A percentile compares a stretch with the other conserved stretches of the same genome.
Evolutionary conservation across 208 protist species (phyloP).

Genomic region (Leishmania lainsoni): DNA sequence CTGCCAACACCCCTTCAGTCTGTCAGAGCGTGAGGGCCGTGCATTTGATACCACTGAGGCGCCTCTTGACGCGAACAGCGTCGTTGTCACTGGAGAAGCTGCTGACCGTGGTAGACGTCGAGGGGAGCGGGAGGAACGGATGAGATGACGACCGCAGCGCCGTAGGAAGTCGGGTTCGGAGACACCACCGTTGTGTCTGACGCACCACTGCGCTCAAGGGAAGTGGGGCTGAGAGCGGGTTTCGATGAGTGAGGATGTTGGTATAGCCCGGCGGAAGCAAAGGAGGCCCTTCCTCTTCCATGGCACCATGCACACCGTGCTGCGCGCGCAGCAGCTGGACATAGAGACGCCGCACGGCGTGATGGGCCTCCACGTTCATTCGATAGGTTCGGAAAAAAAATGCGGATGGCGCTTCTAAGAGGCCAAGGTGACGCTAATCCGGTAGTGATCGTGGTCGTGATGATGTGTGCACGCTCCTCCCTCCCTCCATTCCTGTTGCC

Average conservation of each 20-base stretch:
- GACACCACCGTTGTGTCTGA: background rate
- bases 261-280: too few species aligned
- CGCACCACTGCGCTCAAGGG: too few species aligned
- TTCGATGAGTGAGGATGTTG: background rate
- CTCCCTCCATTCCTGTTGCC: background rate
- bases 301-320: background rate
- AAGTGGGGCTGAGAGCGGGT: background rate
- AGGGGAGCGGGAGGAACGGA: background rate
- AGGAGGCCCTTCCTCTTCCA: background rate
- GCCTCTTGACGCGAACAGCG: background rate
- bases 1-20: background rate
- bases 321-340: conserved; percentile 11
- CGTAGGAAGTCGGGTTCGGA: background rate
- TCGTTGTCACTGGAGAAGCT: background rate
- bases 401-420: background rate
- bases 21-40: background rate
- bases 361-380: conserved; percentile 12
- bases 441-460: background rate
- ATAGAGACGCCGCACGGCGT: conserved; percentile 16
- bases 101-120: background rate
- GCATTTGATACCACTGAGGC: background rate
- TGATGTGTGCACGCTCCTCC: background rate
- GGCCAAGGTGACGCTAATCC: background rate
- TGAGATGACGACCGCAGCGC: background rate
- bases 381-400: background rate